Evolutionary conservation across 2,329 filamentous ascomycete genomes (phyloP).

Genomic region (Penicillium hesseltinei): DNA sequence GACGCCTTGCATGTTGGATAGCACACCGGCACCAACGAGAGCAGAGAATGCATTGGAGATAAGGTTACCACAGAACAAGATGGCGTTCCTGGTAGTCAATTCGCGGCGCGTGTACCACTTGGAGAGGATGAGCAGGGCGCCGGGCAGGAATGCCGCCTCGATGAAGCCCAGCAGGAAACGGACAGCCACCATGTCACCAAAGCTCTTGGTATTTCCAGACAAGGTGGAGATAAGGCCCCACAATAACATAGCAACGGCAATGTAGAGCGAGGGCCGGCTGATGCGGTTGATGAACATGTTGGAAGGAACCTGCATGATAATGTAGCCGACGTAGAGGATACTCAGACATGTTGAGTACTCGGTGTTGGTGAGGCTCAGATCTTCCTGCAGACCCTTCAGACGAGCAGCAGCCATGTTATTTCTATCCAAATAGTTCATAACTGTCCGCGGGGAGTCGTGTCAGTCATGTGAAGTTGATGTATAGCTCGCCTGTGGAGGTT

Average conservation of each 20-base stretch:
- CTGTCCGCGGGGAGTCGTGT: neutral
- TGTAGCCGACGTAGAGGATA: conserved; percentile 49
- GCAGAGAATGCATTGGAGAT: conserved; percentile 49
- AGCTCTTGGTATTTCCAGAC: conserved; percentile 47
- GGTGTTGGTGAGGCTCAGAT: conserved; percentile 36
- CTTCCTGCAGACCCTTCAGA: conserved; percentile 39
- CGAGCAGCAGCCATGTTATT: conserved; percentile 44
- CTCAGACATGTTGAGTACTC: conserved; percentile 44
- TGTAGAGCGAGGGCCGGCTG: conserved; percentile 46
- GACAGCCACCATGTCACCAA: conserved; percentile 36
- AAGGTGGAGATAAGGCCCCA: conserved; percentile 63
- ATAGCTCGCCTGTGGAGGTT: neutral
- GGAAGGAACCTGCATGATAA: conserved; percentile 48
- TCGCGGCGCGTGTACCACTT: conserved; percentile 52
- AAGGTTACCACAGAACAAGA: conserved; percentile 49
- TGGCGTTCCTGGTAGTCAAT: conserved; percentile 44
- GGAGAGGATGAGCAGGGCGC: conserved; percentile 42
- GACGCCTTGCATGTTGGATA: conserved; percentile 45
- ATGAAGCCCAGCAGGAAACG: conserved; percentile 41
- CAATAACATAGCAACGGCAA: conserved; percentile 49
- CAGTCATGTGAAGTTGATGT: neutral
- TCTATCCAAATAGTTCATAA: conserved; percentile 42
- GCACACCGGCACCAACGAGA: conserved; percentile 46
- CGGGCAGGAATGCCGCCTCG: conserved; percentile 42
- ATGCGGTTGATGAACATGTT: conserved; percentile 49